Conservation (phyloP, 176 grass and related monocot species). For the Avena insularis region DNA sequence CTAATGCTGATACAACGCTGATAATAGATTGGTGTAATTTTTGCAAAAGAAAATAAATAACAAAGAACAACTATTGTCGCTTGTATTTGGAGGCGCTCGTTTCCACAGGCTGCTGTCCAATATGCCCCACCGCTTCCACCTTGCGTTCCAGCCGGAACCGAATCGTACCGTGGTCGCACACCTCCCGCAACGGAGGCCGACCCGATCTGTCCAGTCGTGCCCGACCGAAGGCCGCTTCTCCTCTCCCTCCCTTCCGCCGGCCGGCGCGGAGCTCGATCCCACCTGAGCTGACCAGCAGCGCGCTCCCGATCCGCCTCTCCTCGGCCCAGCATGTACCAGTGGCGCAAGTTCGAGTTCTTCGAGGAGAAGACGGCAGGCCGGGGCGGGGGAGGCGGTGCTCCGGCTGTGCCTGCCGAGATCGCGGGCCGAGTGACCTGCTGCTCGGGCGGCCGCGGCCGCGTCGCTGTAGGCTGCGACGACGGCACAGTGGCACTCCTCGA, state of each 20-base stretch:
- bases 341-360: conserved; percentile 95
- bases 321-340: conserved; percentile 70
- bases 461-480: conserved; percentile 85
- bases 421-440: conserved; percentile 67
- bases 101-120: too few relatives aligned
- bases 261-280: conserved; percentile 37
- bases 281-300: background rate
- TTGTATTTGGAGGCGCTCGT: too few relatives aligned
- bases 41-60: too few relatives aligned
- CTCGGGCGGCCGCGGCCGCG: conserved; percentile 76
- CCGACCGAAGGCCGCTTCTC: background rate
- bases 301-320: conserved; percentile 26
- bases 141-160: too few relatives aligned
- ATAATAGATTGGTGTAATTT: too few relatives aligned
- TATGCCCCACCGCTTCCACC: too few relatives aligned
- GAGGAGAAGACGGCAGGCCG: conserved; percentile 80
- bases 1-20: too few relatives aligned
- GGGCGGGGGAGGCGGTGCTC: conserved; percentile 32
- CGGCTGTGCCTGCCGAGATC: conserved; percentile 75
- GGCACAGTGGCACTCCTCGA: conserved; percentile 79
- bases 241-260: background rate
- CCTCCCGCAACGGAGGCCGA: too few relatives aligned
- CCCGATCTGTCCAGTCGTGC: too few relatives aligned
- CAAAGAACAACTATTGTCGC: too few relatives aligned
- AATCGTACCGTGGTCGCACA: too few relatives aligned